Percentiles rank a stretch among this genome's conserved stretches.
Evolutionary conservation across 768 basidiomycete genomes (phyloP).

Genomic region (Boletus insuetus): DNA sequence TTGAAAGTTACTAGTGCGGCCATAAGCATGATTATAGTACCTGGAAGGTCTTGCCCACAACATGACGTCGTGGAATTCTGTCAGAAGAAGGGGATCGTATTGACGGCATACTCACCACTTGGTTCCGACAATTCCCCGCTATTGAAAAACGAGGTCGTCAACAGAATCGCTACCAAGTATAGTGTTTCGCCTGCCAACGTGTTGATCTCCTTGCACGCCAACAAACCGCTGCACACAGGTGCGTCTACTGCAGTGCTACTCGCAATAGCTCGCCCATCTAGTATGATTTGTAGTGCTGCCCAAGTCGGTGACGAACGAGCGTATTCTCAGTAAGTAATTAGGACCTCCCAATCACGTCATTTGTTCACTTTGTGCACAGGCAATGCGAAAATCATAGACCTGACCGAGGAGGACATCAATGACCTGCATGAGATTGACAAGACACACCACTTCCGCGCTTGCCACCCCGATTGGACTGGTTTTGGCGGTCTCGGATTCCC

Average conservation of each 20-base stretch:
- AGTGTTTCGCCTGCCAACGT: constrained; percentile 59
- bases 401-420: constrained; percentile 57
- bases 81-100: constrained; percentile 57
- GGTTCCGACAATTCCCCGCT: constrained; percentile 72
- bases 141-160: constrained; percentile 55
- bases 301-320: constrained; percentile 71
- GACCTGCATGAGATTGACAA: constrained; percentile 60
- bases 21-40: neutral
- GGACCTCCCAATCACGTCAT: neutral
- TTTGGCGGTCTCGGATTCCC: constrained; percentile 62
- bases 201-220: constrained; percentile 71
- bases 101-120: constrained; percentile 80
- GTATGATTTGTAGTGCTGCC: constrained; percentile 48
- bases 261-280: constrained; percentile 13
- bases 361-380: constrained; percentile 30
- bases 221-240: constrained; percentile 57
- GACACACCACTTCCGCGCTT: constrained; percentile 60
- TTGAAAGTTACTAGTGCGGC: neutral
- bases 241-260: neutral
- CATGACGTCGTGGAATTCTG: constrained; percentile 64
- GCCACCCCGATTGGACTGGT: constrained; percentile 62
- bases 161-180: constrained; percentile 61
- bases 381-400: constrained; percentile 60
- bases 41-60: constrained; percentile 57
- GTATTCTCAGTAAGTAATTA: constrained; percentile 49